phyloP scores from a whole-genome alignment of 768 basidiomycete genomes.

The Boletus insuetus region DNA sequence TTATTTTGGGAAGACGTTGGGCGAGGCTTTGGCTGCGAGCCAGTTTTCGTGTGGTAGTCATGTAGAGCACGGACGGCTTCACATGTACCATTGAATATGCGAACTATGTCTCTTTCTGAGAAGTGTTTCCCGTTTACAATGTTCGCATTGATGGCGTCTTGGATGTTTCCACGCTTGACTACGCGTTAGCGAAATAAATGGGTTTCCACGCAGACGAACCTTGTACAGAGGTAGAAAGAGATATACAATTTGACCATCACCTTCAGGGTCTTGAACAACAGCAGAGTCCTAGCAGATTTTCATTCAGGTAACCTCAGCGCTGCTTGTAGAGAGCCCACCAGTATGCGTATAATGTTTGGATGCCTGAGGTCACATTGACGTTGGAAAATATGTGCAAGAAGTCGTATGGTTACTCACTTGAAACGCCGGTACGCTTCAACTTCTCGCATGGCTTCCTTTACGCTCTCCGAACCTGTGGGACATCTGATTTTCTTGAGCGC shows the following conservation, averaged over 20 bases:
- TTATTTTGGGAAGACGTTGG: constrained; percentile 13
- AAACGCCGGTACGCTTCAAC: constrained; percentile 94
- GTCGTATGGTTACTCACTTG: constrained; percentile 52
- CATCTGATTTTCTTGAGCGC: constrained; percentile 97
- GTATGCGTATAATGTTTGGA: constrained; percentile 93
- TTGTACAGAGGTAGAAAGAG: constrained; percentile 94
- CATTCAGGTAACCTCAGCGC: background rate
- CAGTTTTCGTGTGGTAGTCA: constrained; percentile 60
- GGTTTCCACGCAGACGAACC: constrained; percentile 38
- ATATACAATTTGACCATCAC: constrained; percentile 93
- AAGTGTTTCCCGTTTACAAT: constrained; percentile 80
- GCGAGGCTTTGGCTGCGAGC: constrained; percentile 22
- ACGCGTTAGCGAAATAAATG: background rate
- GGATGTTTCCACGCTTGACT: constrained; percentile 84
- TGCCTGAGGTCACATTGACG: constrained; percentile 50
- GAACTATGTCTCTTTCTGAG: constrained; percentile 84
- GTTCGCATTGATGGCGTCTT: constrained; percentile 89
- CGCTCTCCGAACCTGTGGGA: constrained; percentile 82
- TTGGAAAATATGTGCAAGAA: background rate
- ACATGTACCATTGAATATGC: constrained; percentile 92
- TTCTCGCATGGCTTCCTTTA: constrained; percentile 86
- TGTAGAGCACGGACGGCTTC: constrained; percentile 95
- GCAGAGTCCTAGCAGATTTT: constrained; percentile 70
- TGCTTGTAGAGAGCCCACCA: constrained; percentile 44
- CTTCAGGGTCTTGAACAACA: constrained; percentile 89